Conservation (phyloP, 106 monocot genomes). For the Platanthera guangdongensis region DNA sequence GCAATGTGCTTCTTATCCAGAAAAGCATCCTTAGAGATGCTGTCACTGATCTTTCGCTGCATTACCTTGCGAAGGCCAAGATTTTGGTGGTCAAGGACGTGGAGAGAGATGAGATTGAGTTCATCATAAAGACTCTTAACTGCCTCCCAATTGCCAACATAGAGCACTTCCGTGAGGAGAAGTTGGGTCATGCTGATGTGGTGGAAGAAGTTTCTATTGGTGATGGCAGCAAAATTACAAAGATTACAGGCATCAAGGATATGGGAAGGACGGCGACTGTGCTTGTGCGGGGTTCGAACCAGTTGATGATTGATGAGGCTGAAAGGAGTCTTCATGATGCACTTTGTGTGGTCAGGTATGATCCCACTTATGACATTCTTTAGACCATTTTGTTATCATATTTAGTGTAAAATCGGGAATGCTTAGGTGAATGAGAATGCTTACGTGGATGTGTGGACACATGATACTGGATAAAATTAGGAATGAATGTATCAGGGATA, state of each 20-base stretch:
- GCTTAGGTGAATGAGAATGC: too few relatives aligned
- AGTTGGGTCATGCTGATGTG: conserved; percentile 70
- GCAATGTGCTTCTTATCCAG: conserved; percentile 90
- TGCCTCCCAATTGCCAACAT: conserved; percentile 92
- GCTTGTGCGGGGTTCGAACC: conserved; percentile 83
- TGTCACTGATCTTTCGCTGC: conserved; percentile 87
- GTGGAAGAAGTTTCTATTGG: conserved; percentile 85
- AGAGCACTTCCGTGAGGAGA: conserved; percentile 87
- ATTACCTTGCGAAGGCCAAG: conserved; percentile 90
- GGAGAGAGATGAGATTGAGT: conserved; percentile 96
- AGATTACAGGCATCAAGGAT: conserved; percentile 76
- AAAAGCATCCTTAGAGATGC: conserved; percentile 95
- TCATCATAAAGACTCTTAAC: conserved; percentile 89
- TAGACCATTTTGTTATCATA: neutral
- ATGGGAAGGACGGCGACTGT: conserved; percentile 83
- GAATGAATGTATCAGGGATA: too few relatives aligned
- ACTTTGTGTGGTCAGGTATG: conserved; percentile 88
- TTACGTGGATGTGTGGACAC: too few relatives aligned
- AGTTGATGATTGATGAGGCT: conserved; percentile 81
- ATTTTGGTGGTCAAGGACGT: conserved; percentile 88
- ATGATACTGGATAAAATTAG: too few relatives aligned
- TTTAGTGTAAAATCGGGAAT: neutral
- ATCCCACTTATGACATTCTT: neutral
- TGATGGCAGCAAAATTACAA: conserved; percentile 72
- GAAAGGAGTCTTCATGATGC: conserved; percentile 96